Evolutionary conservation across 1,139 yeast genomes (phyloP).

Genomic region (Protomyces gravidus): DNA sequence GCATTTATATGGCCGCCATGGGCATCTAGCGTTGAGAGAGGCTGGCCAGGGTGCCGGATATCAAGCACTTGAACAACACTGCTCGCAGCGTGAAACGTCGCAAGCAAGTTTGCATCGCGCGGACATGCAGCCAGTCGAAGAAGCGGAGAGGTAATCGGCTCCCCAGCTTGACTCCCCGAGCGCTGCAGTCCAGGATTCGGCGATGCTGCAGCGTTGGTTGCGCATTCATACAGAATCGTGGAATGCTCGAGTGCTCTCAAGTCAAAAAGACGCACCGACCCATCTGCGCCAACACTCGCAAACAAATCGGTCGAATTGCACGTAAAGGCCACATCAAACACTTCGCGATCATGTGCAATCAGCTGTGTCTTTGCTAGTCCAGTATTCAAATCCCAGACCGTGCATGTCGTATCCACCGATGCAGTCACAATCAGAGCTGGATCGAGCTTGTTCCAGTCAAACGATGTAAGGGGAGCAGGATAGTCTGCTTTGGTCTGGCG

Average conservation of each 20-base stretch:
- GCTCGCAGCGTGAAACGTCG: constrained; percentile 72
- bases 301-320: constrained; percentile 72
- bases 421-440: constrained; percentile 72
- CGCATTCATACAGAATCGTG: constrained; percentile 75
- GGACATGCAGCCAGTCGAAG: constrained; percentile 74
- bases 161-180: constrained; percentile 42
- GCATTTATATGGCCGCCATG: constrained; percentile 67
- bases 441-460: constrained; percentile 83
- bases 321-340: constrained; percentile 82
- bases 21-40: constrained; percentile 63
- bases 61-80: constrained; percentile 68
- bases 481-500: constrained; percentile 21
- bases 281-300: constrained; percentile 93
- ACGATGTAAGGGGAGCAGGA: constrained; percentile 71
- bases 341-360: constrained; percentile 95
- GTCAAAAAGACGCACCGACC: constrained; percentile 88
- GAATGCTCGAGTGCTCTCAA: constrained; percentile 85
- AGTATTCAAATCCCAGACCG: constrained; percentile 80
- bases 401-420: constrained; percentile 92
- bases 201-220: not conserved
- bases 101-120: constrained; percentile 71
- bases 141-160: constrained; percentile 59
- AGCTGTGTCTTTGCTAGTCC: constrained; percentile 87
- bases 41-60: constrained; percentile 82
- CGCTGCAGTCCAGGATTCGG: not conserved